phyloP scores from a whole-genome alignment of 129 eudicot species.

The Erigeron canadensis region DNA sequence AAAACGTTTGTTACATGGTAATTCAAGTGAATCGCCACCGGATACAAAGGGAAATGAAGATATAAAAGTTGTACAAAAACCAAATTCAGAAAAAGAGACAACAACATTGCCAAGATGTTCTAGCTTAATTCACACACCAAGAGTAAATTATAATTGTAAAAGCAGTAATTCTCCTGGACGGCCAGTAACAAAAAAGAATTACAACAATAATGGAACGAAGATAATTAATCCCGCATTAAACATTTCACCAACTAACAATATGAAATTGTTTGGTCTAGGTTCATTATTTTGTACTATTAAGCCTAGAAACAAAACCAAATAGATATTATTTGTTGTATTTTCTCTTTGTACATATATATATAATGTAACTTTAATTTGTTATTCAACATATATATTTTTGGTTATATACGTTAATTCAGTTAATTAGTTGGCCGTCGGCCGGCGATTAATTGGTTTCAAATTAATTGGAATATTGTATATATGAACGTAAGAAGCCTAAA shows the following conservation, averaged over 20 bases:
- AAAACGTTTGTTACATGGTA: slow-evolving; percentile 47
- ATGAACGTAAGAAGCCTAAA: too few relatives aligned
- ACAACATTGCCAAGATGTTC: slow-evolving; percentile 19
- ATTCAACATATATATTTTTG: not conserved
- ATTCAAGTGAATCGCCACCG: slow-evolving; percentile 63
- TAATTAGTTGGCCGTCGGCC: too few relatives aligned
- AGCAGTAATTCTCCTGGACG: slow-evolving; percentile 28
- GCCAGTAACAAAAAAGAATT: slow-evolving; percentile 39
- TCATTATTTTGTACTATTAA: slow-evolving; percentile 68
- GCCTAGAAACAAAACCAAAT: slow-evolving; percentile 57
- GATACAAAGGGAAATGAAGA: slow-evolving; percentile 32
- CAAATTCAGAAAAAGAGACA: slow-evolving; percentile 43
- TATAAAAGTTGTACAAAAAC: slow-evolving; percentile 35
- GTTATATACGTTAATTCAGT: not conserved
- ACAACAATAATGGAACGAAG: slow-evolving; percentile 36
- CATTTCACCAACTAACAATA: slow-evolving; percentile 55
- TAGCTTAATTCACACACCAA: slow-evolving; percentile 19
- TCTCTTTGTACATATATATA: not conserved
- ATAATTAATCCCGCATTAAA: slow-evolving; percentile 65
- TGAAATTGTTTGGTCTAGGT: slow-evolving; percentile 62
- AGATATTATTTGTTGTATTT: slow-evolving; percentile 8
- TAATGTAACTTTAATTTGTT: not conserved
- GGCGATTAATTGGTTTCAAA: too few relatives aligned
- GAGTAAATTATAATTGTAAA: slow-evolving; percentile 1
- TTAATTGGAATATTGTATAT: too few relatives aligned